Percentiles rank a stretch among this genome's conserved stretches.
These are phyloP conservation scores for Cercospora janseana DNA, from an alignment of 2,329 filamentous ascomycete species.

Conservation along the genomic window DNA sequence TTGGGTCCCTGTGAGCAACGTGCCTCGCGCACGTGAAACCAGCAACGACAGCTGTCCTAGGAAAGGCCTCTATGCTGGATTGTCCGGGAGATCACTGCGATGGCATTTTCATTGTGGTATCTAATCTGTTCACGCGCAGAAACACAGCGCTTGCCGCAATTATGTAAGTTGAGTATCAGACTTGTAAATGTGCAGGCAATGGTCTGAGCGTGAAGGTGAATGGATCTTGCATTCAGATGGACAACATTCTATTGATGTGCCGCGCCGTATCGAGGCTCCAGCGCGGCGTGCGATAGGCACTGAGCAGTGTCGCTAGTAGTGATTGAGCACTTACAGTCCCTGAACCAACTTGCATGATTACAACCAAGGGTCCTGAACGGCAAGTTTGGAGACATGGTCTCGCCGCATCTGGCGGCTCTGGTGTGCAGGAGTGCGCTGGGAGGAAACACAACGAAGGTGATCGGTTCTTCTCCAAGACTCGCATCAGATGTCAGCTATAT, in stretches of 20 bases:
- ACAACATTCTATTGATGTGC: too few species aligned
- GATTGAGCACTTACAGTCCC: too few species aligned
- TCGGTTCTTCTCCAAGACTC: neutral
- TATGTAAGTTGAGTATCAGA: too few species aligned
- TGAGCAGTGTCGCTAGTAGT: too few species aligned
- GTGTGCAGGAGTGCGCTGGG: neutral
- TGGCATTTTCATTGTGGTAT: too few species aligned
- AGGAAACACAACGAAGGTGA: neutral
- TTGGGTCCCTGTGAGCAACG: neutral
- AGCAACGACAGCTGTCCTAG: neutral
- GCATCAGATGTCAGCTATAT: neutral
- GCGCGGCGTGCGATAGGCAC: too few species aligned
- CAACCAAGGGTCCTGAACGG: neutral
- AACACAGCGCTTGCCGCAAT: too few species aligned
- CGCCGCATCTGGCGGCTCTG: neutral
- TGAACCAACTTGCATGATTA: neutral
- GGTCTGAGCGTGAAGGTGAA: too few species aligned
- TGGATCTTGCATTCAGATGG: too few species aligned
- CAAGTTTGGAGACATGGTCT: neutral
- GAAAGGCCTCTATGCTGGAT: neutral
- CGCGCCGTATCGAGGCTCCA: too few species aligned
- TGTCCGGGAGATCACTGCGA: neutral
- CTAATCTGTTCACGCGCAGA: too few species aligned
- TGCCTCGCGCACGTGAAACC: neutral
- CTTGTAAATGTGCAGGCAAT: too few species aligned